Conservation (phyloP, 192 early-diverging fungal genomes). For the Coemansia sp. region DNA sequence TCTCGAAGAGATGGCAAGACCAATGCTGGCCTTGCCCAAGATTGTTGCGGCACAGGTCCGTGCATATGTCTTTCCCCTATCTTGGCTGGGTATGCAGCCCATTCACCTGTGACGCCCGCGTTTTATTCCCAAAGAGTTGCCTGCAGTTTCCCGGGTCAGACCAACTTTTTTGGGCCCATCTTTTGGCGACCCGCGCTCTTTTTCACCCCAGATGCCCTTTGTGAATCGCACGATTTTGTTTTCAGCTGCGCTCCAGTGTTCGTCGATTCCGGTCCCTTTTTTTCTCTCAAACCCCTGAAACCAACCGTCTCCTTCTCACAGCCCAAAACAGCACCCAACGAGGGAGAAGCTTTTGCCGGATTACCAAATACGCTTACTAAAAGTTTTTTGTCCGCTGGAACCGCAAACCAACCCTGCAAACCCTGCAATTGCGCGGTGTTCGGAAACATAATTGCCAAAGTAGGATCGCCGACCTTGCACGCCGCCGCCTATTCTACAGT, state of each 20-base stretch:
- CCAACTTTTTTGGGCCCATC: no score
- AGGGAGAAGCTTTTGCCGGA: no score
- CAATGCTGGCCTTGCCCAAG: background rate
- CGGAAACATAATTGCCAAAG: background rate
- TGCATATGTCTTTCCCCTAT: background rate
- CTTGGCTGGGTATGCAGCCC: background rate
- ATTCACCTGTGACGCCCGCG: background rate
- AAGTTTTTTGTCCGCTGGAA: background rate
- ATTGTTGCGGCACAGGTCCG: background rate
- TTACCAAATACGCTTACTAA: background rate
- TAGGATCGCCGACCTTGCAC: constrained; percentile 63
- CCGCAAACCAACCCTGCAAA: no score
- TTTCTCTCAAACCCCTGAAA: no score
- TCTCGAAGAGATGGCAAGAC: no score
- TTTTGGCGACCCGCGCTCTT: no score
- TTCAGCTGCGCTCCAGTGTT: background rate
- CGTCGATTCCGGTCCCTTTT: no score
- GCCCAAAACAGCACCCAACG: no score
- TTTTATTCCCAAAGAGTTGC: background rate
- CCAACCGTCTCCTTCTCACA: no score
- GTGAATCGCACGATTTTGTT: background rate
- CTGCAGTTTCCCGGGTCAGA: background rate
- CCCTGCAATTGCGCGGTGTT: background rate
- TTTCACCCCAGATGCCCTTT: no score
- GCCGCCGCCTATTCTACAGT: constrained; percentile 64